phyloP scores from a whole-genome alignment of 352 stramenopile genomes.

The Aphanomyces stellatus region DNA sequence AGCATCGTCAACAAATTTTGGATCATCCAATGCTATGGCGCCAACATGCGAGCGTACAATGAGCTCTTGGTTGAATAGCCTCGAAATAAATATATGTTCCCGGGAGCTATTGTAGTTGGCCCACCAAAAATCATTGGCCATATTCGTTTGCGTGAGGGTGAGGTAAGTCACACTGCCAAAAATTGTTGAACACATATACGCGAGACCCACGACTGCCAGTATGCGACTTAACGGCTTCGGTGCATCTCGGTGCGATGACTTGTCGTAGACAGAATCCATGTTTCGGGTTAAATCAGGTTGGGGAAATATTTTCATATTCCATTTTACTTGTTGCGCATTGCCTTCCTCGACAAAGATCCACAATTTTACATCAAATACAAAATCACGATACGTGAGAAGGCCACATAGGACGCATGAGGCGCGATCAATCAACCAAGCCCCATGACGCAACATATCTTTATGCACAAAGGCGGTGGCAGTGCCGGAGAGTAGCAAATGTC shows the following conservation, averaged over 20 bases:
- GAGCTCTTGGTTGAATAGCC: neutral
- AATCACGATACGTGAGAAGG: neutral
- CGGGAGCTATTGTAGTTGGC: neutral
- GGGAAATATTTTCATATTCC: too few species aligned
- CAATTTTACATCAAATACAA: neutral
- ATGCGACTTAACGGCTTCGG: too few species aligned
- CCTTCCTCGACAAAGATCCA: too few species aligned
- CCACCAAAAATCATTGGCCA: slow-evolving; percentile 17
- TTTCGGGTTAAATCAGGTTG: too few species aligned
- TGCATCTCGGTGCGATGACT: too few species aligned
- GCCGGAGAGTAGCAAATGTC: neutral
- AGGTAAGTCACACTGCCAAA: slow-evolving; percentile 5
- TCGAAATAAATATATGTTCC: neutral
- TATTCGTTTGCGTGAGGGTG: neutral
- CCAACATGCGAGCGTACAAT: neutral
- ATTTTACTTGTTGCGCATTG: too few species aligned
- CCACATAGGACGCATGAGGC: neutral
- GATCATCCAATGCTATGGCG: neutral
- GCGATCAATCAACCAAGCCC: neutral
- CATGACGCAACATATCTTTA: neutral
- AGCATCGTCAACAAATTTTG: neutral
- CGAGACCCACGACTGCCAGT: neutral
- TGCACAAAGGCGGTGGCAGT: neutral
- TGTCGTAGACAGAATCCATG: too few species aligned
- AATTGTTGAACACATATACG: neutral